Percentiles rank a stretch among this genome's conserved stretches.
Evolutionary conservation across 2,329 filamentous ascomycete genomes (phyloP).

Genomic region (Sporothrix luriei): DNA sequence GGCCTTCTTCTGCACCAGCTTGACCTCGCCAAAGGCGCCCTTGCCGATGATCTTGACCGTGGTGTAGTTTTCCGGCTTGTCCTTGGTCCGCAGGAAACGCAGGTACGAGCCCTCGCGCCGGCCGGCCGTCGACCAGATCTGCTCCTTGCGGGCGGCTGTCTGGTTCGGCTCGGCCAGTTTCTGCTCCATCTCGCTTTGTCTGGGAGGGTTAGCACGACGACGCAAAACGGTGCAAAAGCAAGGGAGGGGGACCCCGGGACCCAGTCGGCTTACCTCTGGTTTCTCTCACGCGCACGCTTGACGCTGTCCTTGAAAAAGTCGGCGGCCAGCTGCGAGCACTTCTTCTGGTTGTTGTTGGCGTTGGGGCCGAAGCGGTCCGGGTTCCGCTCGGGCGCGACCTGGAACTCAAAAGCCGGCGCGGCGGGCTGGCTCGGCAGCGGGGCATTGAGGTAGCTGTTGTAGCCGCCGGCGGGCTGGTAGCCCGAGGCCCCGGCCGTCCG

Average conservation of each 20-base stretch:
- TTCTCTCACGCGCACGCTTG: constrained; percentile 90
- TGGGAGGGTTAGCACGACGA: constrained; percentile 43
- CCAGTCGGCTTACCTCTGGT: constrained; percentile 68
- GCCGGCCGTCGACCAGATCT: constrained; percentile 81
- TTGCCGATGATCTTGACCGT: constrained; percentile 99
- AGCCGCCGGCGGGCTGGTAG: constrained; percentile 60
- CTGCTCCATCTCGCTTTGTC: constrained; percentile 88
- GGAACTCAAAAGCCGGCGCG: constrained; percentile 70
- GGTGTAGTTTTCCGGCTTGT: constrained; percentile 90
- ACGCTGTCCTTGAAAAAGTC: constrained; percentile 99
- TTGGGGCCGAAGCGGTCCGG: constrained; percentile 73
- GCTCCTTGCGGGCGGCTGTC: constrained; percentile 74
- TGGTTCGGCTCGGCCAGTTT: constrained; percentile 77
- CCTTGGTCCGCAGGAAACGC: constrained; percentile 89
- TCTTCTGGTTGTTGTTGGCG: constrained; percentile 70
- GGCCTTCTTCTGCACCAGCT: constrained; percentile 92
- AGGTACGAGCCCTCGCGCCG: constrained; percentile 91
- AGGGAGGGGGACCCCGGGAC: too few species aligned
- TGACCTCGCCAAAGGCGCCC: constrained; percentile 97
- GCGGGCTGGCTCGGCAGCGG: constrained; percentile 64
- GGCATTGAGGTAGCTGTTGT: constrained; percentile 61
- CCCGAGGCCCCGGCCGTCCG: constrained; percentile 75
- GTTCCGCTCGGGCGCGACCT: constrained; percentile 79
- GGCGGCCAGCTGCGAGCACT: constrained; percentile 69
- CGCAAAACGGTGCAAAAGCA: neutral